Percentiles rank a stretch among this genome's conserved stretches.
These are phyloP conservation scores for Chlorella sp. DNA, from an alignment of 139 green algal genomes.

Conservation along the genomic window DNA sequence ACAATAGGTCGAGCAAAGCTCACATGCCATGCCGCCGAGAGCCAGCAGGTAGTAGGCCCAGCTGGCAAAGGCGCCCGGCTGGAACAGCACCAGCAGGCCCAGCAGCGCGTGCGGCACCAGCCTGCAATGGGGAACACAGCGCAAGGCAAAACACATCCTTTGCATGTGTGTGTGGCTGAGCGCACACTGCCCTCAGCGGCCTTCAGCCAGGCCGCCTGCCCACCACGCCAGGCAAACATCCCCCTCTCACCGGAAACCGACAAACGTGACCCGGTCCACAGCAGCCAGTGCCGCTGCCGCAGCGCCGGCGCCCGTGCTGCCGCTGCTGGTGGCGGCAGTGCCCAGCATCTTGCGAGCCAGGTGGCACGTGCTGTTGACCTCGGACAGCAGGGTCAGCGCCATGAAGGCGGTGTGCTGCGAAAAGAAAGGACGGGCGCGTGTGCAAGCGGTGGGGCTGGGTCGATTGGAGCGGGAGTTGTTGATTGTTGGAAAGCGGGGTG, in stretches of 20 bases:
- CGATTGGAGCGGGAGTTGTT: too few species aligned
- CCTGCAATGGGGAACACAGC: background rate
- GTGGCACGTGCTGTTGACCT: slow-evolving; percentile 29
- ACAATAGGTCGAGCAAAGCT: too few species aligned
- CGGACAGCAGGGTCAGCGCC: slow-evolving; percentile 43
- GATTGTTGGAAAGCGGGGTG: too few species aligned
- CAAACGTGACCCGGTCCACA: slow-evolving; percentile 21
- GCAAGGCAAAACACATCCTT: too few species aligned
- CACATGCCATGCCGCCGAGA: slow-evolving; percentile 5
- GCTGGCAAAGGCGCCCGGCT: slow-evolving; percentile 24
- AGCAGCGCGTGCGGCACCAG: slow-evolving; percentile 34
- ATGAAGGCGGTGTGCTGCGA: slow-evolving; percentile 47
- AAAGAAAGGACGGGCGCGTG: too few species aligned
- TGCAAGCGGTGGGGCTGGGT: too few species aligned
- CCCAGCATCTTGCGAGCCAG: slow-evolving; percentile 28
- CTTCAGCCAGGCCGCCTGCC: background rate
- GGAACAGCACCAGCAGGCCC: slow-evolving; percentile 24
- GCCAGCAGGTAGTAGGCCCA: slow-evolving; percentile 28
- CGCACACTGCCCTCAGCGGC: too few species aligned
- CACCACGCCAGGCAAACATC: background rate
- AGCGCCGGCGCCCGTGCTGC: background rate
- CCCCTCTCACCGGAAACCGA: slow-evolving; percentile 15
- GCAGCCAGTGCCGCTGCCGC: background rate
- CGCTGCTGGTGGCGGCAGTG: too few species aligned
- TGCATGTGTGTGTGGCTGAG: too few species aligned